phyloP scores from a whole-genome alignment of 2,329 filamentous ascomycete species.

The Trichophyton rubrum region DNA sequence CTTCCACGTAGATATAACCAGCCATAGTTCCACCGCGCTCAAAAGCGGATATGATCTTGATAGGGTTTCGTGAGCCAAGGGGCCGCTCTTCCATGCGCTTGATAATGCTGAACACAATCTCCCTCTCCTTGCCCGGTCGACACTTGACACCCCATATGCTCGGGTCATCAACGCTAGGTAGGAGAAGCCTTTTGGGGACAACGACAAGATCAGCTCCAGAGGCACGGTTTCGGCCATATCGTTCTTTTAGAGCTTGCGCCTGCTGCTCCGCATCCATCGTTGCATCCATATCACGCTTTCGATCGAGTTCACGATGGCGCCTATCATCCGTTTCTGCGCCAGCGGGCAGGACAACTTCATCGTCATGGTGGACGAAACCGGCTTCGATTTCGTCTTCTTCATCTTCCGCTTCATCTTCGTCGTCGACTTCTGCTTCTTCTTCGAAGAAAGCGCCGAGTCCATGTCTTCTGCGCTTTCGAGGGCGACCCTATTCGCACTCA shows the following conservation, averaged over 20 bases:
- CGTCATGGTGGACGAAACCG: constrained; percentile 81
- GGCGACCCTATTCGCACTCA: constrained; percentile 43
- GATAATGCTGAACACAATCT: constrained; percentile 76
- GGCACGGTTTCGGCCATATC: constrained; percentile 68
- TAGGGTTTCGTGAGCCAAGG: constrained; percentile 60
- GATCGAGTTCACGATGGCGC: constrained; percentile 85
- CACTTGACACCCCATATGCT: constrained; percentile 91
- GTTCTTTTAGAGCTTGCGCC: constrained; percentile 71
- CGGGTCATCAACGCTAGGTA: constrained; percentile 88
- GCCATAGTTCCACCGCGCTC: constrained; percentile 82
- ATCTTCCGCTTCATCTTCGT: constrained; percentile 73
- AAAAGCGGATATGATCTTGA: constrained; percentile 80
- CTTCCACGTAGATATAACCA: constrained; percentile 92
- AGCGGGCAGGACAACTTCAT: constrained; percentile 61
- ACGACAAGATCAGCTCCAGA: constrained; percentile 58
- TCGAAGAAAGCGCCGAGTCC: constrained; percentile 82
- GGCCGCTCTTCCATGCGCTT: constrained; percentile 72
- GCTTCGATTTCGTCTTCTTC: constrained; percentile 82
- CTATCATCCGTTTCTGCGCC: constrained; percentile 78
- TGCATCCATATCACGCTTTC: constrained; percentile 72
- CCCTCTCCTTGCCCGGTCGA: constrained; percentile 89
- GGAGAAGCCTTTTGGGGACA: constrained; percentile 70
- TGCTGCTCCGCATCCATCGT: constrained; percentile 90
- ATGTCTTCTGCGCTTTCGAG: constrained; percentile 65
- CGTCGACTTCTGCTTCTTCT: constrained; percentile 95